Conservation (phyloP, 345 rosid species). For the Moricandia moricandioides region DNA sequence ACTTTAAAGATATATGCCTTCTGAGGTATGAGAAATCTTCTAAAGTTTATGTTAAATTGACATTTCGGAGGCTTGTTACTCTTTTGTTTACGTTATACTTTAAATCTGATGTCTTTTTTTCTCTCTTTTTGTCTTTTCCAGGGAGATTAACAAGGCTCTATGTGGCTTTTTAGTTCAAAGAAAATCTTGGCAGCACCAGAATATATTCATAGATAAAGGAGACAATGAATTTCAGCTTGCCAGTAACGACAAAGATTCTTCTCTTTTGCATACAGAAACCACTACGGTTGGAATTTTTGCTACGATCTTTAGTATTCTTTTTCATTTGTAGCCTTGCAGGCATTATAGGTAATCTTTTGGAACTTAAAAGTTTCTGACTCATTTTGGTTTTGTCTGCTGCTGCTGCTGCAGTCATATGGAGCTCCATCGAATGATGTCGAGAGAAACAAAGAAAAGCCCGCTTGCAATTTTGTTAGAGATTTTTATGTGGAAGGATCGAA, state of each 20-base stretch:
- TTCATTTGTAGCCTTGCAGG: neutral
- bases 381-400: neutral
- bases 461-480: constrained; percentile 18
- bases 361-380: neutral
- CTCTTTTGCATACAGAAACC: constrained; percentile 15
- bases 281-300: constrained; percentile 19
- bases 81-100: neutral
- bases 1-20: constrained; percentile 49
- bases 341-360: neutral
- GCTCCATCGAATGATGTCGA: constrained; percentile 40
- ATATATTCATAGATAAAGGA: constrained; percentile 32
- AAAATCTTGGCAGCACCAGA: constrained; percentile 41
- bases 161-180: constrained; percentile 74
- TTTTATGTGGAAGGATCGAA: constrained; percentile 28
- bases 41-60: neutral
- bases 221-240: constrained; percentile 32
- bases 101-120: neutral
- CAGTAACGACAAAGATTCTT: constrained; percentile 26
- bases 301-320: constrained; percentile 6
- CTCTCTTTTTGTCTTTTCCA: constrained; percentile 39
- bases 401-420: constrained; percentile 40
- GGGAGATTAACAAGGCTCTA: constrained; percentile 88
- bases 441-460: constrained; percentile 30
- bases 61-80: constrained; percentile 5
- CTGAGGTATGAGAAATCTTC: constrained; percentile 56